phyloP scores from a whole-genome alignment of 345 rosid genomes.

The Angophora floribunda region DNA sequence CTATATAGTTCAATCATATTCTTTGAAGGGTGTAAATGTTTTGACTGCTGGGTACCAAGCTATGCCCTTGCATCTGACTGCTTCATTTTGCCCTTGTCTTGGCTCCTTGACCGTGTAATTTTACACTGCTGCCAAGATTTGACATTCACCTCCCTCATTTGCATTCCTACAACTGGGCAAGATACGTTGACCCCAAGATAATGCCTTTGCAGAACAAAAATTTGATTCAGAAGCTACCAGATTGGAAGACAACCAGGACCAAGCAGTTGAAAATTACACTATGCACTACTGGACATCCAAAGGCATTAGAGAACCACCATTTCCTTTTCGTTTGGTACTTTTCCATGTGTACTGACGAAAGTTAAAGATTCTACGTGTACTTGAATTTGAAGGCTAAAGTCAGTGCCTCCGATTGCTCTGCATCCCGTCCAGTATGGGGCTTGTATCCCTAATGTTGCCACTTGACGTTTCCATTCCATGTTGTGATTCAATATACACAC shows the following conservation, averaged over 20 bases:
- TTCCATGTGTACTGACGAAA: neutral
- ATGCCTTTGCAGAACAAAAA: neutral
- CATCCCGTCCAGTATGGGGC: constrained; percentile 24
- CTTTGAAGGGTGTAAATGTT: neutral
- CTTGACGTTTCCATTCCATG: constrained; percentile 17
- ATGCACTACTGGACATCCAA: neutral
- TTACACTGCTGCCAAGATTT: neutral
- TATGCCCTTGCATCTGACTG: neutral
- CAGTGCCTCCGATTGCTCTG: constrained; percentile 5
- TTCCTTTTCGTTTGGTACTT: neutral
- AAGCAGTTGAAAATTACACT: neutral
- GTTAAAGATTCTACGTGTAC: neutral
- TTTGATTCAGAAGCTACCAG: neutral
- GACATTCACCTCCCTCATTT: neutral
- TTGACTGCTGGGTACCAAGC: neutral
- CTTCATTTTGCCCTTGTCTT: neutral
- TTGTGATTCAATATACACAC: constrained; percentile 38
- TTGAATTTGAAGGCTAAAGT: neutral
- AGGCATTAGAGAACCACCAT: neutral
- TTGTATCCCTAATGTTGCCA: constrained; percentile 18
- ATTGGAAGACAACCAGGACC: neutral
- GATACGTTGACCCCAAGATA: neutral
- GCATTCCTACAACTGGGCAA: neutral
- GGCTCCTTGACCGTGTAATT: neutral
- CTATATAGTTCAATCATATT: neutral